Evolutionary conservation across 805 yeast species (phyloP).

Genomic region (Suhomyces emberorum): DNA sequence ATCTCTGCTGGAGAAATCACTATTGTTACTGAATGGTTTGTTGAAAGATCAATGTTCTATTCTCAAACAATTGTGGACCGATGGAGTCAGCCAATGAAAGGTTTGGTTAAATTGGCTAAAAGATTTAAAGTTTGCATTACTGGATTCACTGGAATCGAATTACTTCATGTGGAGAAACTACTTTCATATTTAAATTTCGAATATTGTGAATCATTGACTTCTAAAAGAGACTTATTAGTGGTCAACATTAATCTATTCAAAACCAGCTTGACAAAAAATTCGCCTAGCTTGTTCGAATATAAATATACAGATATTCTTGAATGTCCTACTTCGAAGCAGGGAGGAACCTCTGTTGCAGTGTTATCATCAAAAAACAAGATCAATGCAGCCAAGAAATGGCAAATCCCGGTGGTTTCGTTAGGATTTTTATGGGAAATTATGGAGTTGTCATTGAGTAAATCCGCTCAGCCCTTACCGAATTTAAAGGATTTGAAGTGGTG

Average conservation of each 20-base stretch:
- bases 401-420: conserved; percentile 55
- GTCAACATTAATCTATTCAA: conserved; percentile 49
- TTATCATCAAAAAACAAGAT: conserved; percentile 52
- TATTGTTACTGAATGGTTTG: conserved; percentile 73
- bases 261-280: conserved; percentile 29
- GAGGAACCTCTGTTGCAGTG: conserved; percentile 30
- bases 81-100: conserved; percentile 61
- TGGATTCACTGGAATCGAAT: conserved; percentile 77
- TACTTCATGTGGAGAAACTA: conserved; percentile 65
- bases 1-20: conserved; percentile 19
- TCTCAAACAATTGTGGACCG: conserved; percentile 45
- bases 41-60: conserved; percentile 70
- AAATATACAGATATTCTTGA: conserved; percentile 28
- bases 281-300: conserved; percentile 42
- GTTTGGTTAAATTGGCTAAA: conserved; percentile 21
- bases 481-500: conserved; percentile 53
- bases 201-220: conserved; percentile 46
- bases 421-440: conserved; percentile 54
- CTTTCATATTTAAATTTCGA: conserved; percentile 52
- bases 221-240: conserved; percentile 54
- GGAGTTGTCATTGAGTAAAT: conserved; percentile 24
- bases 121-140: conserved; percentile 49
- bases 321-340: conserved; percentile 35
- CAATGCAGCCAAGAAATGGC: conserved; percentile 55
- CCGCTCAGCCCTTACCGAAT: conserved; percentile 29